phyloP scores from a whole-genome alignment of 805 yeast species.

The Monosporozyma siamensis region DNA sequence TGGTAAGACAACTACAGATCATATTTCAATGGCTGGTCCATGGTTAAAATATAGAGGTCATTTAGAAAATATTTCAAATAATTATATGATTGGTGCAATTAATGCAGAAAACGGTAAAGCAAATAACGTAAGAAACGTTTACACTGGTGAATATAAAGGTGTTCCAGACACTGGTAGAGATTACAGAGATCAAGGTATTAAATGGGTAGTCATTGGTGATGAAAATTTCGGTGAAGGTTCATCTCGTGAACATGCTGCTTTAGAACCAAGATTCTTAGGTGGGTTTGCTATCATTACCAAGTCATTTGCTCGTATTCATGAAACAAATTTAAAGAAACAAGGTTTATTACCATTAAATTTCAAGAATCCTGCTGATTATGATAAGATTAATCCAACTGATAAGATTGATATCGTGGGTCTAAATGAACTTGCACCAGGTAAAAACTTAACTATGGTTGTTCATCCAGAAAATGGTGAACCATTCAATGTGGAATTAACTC shows the following conservation, averaged over 20 bases:
- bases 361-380: constrained; percentile 80
- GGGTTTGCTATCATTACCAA: constrained; percentile 96
- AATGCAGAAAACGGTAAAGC: constrained; percentile 95
- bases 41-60: constrained; percentile 99
- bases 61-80: constrained; percentile 95
- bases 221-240: constrained; percentile 99
- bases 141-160: constrained; percentile 87
- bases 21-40: constrained; percentile 99
- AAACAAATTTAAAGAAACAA: constrained; percentile 98
- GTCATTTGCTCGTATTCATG: constrained; percentile 98
- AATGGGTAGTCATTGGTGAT: constrained; percentile 97
- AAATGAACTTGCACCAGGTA: constrained; percentile 84
- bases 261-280: constrained; percentile 98
- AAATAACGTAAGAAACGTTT: constrained; percentile 78
- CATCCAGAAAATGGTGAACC: constrained; percentile 63
- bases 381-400: constrained; percentile 86
- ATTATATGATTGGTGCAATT: constrained; percentile 99
- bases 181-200: constrained; percentile 87
- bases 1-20: constrained; percentile 99
- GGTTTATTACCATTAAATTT: constrained; percentile 97
- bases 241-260: constrained; percentile 99
- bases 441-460: constrained; percentile 69
- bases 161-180: constrained; percentile 95
- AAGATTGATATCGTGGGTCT: constrained; percentile 81
- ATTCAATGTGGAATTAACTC: constrained; percentile 88